Conservation (phyloP, 179 eudicot genomes). For the Silene coronaria region DNA sequence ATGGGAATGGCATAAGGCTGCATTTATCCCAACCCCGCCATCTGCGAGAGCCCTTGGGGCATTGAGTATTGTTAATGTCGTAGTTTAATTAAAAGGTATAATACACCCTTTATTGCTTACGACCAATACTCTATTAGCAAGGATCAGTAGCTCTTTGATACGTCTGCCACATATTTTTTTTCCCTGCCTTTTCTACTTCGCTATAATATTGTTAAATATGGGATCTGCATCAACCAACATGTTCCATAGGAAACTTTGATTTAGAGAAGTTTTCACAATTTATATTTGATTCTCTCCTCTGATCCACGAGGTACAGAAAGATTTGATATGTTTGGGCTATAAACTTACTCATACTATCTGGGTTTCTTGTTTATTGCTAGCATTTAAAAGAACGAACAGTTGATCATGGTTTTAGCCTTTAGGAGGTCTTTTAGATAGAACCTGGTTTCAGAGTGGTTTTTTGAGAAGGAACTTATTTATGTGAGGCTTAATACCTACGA, state of each 20-base stretch:
- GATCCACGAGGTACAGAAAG: neutral
- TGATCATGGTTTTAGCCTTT: neutral
- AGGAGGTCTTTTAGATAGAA: neutral
- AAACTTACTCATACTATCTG: no score
- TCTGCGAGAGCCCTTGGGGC: neutral
- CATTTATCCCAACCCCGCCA: neutral
- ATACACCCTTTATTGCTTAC: slow-evolving; percentile 31
- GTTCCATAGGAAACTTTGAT: neutral
- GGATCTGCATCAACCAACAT: neutral
- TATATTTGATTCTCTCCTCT: neutral
- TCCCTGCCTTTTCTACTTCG: neutral
- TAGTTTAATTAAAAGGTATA: slow-evolving; percentile 31
- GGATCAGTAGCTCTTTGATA: slow-evolving; percentile 2
- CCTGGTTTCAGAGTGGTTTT: neutral
- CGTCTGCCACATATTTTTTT: slow-evolving; percentile 5
- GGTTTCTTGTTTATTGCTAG: neutral
- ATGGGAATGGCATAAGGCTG: neutral
- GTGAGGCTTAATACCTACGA: no score
- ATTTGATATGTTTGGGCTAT: neutral
- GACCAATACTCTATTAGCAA: slow-evolving; percentile 18
- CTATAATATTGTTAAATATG: neutral
- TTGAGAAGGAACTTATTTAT: neutral
- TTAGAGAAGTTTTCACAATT: neutral
- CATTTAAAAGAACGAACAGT: neutral
- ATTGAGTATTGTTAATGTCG: neutral